Evolutionary conservation across 768 basidiomycete species (phyloP), one percentile per base, ranked within the genome.

Genomic region (Leccinum obscurum): DNA sequence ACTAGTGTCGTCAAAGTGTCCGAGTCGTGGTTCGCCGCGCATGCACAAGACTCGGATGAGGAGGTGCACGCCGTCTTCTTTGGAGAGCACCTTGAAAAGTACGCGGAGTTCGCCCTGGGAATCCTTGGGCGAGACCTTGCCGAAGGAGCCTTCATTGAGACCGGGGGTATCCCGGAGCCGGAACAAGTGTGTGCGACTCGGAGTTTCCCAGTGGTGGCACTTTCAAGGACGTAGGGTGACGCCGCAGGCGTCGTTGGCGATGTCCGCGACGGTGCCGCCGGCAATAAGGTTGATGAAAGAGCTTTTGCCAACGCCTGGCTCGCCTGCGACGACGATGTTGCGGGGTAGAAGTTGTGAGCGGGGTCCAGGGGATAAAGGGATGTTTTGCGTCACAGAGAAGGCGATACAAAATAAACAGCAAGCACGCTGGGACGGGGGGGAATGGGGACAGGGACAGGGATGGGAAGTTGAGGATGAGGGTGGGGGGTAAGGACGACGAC

Each of bases 241-340:
- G 24, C 68, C 68, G 20, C 60, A 35, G 48, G 61, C 66, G 30
- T 71, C 68, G 62, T 69, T 69, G 58, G 62, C 57, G 30, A 59
- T 62, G 46, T 22, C 37, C 3, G 68, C 67, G 37, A n/a, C 56
- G n/a, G 61, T 59, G 4, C 46, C 28, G 24, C 59, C 69, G 15
- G 54, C 56, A 37, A 69, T 41, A 28, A 69, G 68, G 11, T 69
- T 69, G 55, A 69, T 71, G 13, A 69, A 68, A 9, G 68, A 69
- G 46, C 66, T 68, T 58, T 69, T 69, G 1, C 68, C 68, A 17
- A 69, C 68, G 49, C 68, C 68, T 0, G 68, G 69, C 57, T 69
- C 69, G 24, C 68, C 68, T 13, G 57, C 59, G 54, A 69, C 41
- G 56, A 69, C 59, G 48, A 69, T 54, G 35, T 69, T 71, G 54